Conservation (phyloP, 1,284 basidiomycete genomes). For the Agaricales sp. region DNA sequence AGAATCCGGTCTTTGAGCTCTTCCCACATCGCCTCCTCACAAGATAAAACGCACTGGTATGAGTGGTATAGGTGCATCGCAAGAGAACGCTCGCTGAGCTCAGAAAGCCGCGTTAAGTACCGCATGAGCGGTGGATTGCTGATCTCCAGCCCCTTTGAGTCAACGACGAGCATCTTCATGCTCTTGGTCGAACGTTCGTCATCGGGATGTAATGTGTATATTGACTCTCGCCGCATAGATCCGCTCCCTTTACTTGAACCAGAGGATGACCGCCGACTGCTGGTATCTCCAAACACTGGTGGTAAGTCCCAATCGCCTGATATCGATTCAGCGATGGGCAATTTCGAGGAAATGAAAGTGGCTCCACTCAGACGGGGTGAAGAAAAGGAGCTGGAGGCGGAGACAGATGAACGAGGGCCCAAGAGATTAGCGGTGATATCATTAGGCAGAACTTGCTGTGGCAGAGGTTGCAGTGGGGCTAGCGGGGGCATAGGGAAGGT, state of each 20-base stretch:
- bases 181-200: not conserved
- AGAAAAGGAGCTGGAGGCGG: not conserved
- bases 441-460: slow-evolving; percentile 29
- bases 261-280: not conserved
- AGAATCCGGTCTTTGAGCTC: slow-evolving; percentile 53
- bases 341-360: not conserved
- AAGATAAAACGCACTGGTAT: slow-evolving; percentile 53
- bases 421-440: not conserved
- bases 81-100: slow-evolving; percentile 46
- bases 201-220: not conserved
- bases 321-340: not conserved
- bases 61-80: slow-evolving; percentile 64
- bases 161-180: slow-evolving; percentile 23
- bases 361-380: not conserved
- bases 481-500: slow-evolving; percentile 64
- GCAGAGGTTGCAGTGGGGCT: slow-evolving; percentile 50
- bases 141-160: slow-evolving; percentile 23
- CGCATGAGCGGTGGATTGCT: slow-evolving; percentile 30
- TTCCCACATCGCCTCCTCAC: slow-evolving; percentile 75
- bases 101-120: slow-evolving; percentile 31
- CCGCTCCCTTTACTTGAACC: not conserved
- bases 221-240: not conserved
- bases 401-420: not conserved
- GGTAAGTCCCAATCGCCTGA: not conserved
- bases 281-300: not conserved